Evolutionary conservation across 2,329 filamentous ascomycete genomes (phyloP), one percentile per base, ranked within the genome.

Genomic region (Aspergillus sp.): DNA sequence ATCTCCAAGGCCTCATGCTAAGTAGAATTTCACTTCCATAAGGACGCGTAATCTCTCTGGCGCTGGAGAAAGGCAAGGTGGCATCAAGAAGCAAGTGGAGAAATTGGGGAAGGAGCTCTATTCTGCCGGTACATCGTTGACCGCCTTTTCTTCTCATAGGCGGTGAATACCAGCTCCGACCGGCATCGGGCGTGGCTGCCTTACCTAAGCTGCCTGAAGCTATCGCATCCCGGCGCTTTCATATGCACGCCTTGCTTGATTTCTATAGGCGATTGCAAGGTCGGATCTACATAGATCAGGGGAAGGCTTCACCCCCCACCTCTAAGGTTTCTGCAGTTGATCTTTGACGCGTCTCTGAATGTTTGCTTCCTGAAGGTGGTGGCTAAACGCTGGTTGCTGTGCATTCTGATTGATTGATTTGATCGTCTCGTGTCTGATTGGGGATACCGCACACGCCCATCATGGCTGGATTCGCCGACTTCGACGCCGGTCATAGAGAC

Each of bases 401-500:
- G 55, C 52, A 30, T 17, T 32, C 47, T 50, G 47, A 32, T 50
- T 50, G 32, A 36, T 36, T 15, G 32, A 2, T 36, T 36, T 36
- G 32, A 36, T 36, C 32, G 32, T 36, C 32, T 36, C 32, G 47
- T 27, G 19, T 42, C 39, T 47, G 42, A 32, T 54, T 54, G 52
- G 51, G 36, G 51, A 25, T 27, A 50, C 53, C 39, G 53, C 25
- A 41, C 42, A 44, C 39, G 41, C 53, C 51, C 38, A 42, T 23
- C 38, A 55, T 55, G 54, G 72, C 73, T 59, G 71, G 70, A 47
- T 77, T 78, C 67, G 71, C 73, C 60, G 75, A 79, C 63, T 79
- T 81, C 65, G 77, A 80, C 61, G 72, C 78, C 39, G 78, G 76
- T 61, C 79, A 81, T 70, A 75, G 77, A 53, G 79, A 96, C 74